Percentiles rank a stretch among this genome's conserved stretches.
phyloP scores from a whole-genome alignment of 2,329 filamentous ascomycete genomes.

The Nemania sp. region DNA sequence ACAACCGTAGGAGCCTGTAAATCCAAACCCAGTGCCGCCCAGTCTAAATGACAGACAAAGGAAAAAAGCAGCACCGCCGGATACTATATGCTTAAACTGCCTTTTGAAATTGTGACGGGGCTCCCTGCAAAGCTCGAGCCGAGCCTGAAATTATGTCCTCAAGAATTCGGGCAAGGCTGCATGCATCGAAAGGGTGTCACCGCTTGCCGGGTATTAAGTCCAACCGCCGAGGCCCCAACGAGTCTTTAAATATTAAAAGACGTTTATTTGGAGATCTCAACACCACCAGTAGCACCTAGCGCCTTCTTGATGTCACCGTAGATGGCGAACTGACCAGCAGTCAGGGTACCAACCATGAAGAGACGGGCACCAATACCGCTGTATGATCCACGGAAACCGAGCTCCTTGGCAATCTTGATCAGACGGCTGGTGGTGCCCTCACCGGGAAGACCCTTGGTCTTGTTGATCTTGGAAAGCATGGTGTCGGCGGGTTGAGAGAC shows the following conservation, averaged over 20 bases:
- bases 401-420: constrained; percentile 75
- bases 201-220: constrained; percentile 31
- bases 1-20: constrained; percentile 35
- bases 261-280: constrained; percentile 54
- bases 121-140: constrained; percentile 12
- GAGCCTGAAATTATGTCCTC: not conserved
- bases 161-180: not conserved
- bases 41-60: constrained; percentile 38
- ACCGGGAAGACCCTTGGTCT: constrained; percentile 73
- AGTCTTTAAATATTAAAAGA: not conserved
- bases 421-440: constrained; percentile 72
- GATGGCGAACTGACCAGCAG: constrained; percentile 74
- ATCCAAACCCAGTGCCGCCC: constrained; percentile 34
- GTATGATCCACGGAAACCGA: constrained; percentile 69
- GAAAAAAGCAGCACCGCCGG: constrained; percentile 32
- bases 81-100: constrained; percentile 31
- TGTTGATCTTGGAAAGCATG: constrained; percentile 84
- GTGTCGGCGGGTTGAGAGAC: constrained; percentile 79
- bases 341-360: constrained; percentile 72
- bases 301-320: constrained; percentile 57
- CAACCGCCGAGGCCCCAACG: constrained; percentile 3
- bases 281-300: constrained; percentile 62
- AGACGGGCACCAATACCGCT: constrained; percentile 73
- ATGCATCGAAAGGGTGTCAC: constrained; percentile 26
- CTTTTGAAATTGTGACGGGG: constrained; percentile 25